Evolutionary conservation across 495 filamentous ascomycete genomes (phyloP).

Genomic region (Aspergillus heteromorphus): DNA sequence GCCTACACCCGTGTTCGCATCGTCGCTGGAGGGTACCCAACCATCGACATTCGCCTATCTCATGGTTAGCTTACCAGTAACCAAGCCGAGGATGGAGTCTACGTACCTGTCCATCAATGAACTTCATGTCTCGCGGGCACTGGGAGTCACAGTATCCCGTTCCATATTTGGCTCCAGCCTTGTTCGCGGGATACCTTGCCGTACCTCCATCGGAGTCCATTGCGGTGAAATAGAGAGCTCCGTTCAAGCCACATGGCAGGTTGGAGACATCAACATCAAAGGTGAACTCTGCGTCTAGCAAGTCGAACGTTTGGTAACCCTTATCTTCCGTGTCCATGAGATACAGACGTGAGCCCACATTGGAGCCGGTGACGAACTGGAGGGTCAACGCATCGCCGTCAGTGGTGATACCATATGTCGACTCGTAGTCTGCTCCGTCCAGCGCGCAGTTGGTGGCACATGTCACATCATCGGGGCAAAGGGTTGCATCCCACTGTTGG

Average conservation of each 20-base stretch:
- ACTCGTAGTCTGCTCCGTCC: slow-evolving; percentile 53
- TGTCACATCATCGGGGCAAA: slow-evolving; percentile 48
- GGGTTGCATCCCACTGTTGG: slow-evolving; percentile 40
- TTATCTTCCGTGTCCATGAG: slow-evolving; percentile 42
- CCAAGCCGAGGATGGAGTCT: neutral
- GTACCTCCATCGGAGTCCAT: slow-evolving; percentile 59
- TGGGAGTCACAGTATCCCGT: slow-evolving; percentile 72
- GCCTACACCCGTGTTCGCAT: slow-evolving; percentile 53
- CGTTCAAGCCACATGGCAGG: slow-evolving; percentile 63
- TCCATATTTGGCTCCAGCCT: slow-evolving; percentile 61
- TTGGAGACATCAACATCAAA: slow-evolving; percentile 62
- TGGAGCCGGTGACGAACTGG: slow-evolving; percentile 45
- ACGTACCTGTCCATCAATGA: slow-evolving; percentile 53
- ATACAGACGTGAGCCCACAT: slow-evolving; percentile 53
- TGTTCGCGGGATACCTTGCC: slow-evolving; percentile 46
- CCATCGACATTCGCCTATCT: slow-evolving; percentile 49
- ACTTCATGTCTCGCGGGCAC: slow-evolving; percentile 57
- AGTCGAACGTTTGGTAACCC: slow-evolving; percentile 53
- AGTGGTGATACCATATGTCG: slow-evolving; percentile 49
- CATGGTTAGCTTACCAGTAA: slow-evolving; percentile 1
- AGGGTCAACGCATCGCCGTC: slow-evolving; percentile 46
- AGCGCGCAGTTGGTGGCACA: slow-evolving; percentile 57
- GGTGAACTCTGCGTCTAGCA: slow-evolving; percentile 56
- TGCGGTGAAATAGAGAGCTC: slow-evolving; percentile 59
- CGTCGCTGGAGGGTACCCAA: slow-evolving; percentile 49